Percentiles rank a stretch among this genome's conserved stretches.
Conservation (phyloP, 169 alveolate genomes). For the Eimeria brunetti region DNA sequence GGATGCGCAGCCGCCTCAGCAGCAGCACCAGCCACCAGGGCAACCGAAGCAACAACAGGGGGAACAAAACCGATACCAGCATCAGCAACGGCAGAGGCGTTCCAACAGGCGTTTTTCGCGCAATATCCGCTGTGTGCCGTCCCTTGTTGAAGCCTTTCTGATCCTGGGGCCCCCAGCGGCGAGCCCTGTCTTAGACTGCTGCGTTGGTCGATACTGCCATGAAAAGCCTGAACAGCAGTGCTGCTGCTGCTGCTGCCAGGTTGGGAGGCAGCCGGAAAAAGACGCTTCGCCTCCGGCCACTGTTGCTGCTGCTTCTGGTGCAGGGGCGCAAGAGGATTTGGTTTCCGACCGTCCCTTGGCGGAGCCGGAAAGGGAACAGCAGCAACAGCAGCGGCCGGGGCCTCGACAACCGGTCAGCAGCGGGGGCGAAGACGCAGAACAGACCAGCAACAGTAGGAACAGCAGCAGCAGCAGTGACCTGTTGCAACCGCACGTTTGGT, state of each 20-base stretch:
- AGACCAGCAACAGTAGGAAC: conserved; percentile 28
- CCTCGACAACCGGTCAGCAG: neutral
- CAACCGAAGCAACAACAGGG: neutral
- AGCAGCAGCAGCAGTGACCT: conserved; percentile 22
- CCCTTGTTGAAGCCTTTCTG: conserved; percentile 48
- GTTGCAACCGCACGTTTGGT: conserved; percentile 47
- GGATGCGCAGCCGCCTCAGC: neutral
- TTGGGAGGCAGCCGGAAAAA: neutral
- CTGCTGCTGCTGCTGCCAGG: conserved; percentile 42
- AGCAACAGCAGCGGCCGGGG: conserved; percentile 9
- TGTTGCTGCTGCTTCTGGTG: conserved; percentile 5
- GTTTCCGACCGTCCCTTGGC: neutral
- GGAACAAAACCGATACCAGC: neutral
- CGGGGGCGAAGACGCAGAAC: neutral
- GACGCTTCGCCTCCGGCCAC: neutral
- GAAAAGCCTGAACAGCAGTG: conserved; percentile 9
- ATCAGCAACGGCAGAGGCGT: conserved; percentile 23
- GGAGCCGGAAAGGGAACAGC: conserved; percentile 7
- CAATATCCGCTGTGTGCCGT: conserved; percentile 40
- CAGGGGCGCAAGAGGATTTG: neutral
- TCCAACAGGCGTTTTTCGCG: neutral
- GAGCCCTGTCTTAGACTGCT: conserved; percentile 42
- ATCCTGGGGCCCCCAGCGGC: conserved; percentile 49
- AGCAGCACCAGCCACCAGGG: neutral
- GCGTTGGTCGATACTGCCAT: conserved; percentile 33